phyloP scores from a whole-genome alignment of 2,329 filamentous ascomycete genomes.

The Botryotinia narcissicola region DNA sequence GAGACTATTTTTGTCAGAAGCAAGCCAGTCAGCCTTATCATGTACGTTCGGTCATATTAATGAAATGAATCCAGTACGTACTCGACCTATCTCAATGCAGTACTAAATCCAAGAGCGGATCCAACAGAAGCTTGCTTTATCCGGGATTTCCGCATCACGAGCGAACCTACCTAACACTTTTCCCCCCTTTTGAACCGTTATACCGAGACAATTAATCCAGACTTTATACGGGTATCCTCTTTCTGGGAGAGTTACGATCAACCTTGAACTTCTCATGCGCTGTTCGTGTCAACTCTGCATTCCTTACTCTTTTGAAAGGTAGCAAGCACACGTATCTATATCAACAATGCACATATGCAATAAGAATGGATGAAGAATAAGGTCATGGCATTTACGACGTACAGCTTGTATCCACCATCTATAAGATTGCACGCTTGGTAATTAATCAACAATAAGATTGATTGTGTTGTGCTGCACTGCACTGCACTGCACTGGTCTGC shows the following conservation, averaged over 20 bases:
- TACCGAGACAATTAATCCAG: background rate
- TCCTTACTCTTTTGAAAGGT: background rate
- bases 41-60: background rate
- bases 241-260: background rate
- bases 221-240: background rate
- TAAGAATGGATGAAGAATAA: background rate
- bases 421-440: background rate
- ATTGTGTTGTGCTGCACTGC: background rate
- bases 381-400: background rate
- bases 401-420: background rate
- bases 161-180: background rate
- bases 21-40: slow-evolving; percentile 15
- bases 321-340: background rate
- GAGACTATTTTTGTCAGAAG: background rate
- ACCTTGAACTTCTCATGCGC: slow-evolving; percentile 4
- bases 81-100: background rate
- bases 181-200: background rate
- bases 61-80: background rate
- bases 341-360: background rate
- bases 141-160: background rate
- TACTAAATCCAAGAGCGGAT: slow-evolving; percentile 1
- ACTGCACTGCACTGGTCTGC: background rate
- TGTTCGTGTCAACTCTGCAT: slow-evolving; percentile 5
- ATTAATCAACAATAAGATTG: slow-evolving; percentile 1
- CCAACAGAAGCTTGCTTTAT: background rate